Base-by-base conservation (phyloP, 352 stramenopile genomes). In the Phytopythium oedochilum region DNA sequence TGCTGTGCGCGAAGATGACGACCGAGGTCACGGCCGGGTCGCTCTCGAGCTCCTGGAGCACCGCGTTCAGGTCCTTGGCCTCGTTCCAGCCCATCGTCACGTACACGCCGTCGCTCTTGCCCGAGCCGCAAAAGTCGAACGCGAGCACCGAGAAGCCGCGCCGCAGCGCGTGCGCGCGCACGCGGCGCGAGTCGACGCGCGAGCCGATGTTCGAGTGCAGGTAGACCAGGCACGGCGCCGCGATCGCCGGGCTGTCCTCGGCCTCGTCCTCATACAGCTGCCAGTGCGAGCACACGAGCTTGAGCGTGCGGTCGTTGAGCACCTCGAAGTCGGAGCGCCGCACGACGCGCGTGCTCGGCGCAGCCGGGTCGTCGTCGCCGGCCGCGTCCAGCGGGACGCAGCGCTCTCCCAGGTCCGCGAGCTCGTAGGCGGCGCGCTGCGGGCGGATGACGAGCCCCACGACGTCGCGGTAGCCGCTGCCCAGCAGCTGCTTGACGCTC, bases 31-130 rank as follows among this genome's bases (percentile, higher is more conserved):
- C 78, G 25, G 55, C 73, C 4, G 43, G 34, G 53, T 89, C 66
- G 12, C 56, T 40, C 28, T 91, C 78, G 0, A 93, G 39, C 9
- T 69, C 70, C 60, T 89, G 62, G 45, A 94, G 63, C 39, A 96
- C 80, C 28, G 69, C 69, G 38, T 88, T 68, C 51, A 96, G 58
- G 54, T 96, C 86, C 43, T 77, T 63, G 17, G 71, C 66, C 52
- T 94, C 86, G 63, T 91, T 91, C 80, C 80, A 94, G 38, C 86
- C 86, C 73, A 92, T 88, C 5, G 83, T 96, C 55, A 96, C 83
- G 62, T 90, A 94, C 38, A 91, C 73, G 31, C 83, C 86, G 53
- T 93, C 86, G 25, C 76, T 90, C 14, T 78, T 57, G 0, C 83
- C 86, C 6, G 83, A 94, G 50, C 86, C 86, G 23, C 74, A 89